Evolutionary conservation across 1,139 yeast species (phyloP), one percentile per base, ranked within the genome.

Genomic region (Sugiyamaella xylanicola): DNA sequence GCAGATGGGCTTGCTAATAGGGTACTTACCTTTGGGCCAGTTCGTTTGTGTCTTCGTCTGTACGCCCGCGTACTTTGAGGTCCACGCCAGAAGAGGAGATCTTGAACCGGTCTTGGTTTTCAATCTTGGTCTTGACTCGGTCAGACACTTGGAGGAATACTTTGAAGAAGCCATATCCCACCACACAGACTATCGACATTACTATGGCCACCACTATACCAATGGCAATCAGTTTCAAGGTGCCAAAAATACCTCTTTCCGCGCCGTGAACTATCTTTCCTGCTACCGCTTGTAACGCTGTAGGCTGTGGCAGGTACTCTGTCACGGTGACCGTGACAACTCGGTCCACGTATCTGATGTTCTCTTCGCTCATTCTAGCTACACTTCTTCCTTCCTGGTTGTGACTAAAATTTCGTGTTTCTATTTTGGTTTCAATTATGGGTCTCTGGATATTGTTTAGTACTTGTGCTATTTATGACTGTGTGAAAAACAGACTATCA

Each of bases 11-110:
- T n/a, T n/a, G n/a, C n/a, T n/a, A n/a, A n/a, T n/a, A 32, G 37
- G 22, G 20, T 25, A 55, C 62, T 27, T 41, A 59, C 62, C 54
- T 50, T 47, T 58, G 59, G 4, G 63, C 61, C 9, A 51, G 32
- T 15, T 48, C 56, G 25, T 54, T 40, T 27, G 48, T 48, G 21
- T 57, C 62, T 15, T 54, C 57, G 15, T 53, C 54, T 4, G 58
- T 43, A 8, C 50, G 46, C 20, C 55, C 44, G 17, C 45, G 51
- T n/a, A 60, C 56, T 17, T 51, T 46, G 32, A 60, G 11, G 19
- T 54, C 56, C 5, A 60, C 55, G 7, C 61, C 61, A 9, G 37
- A 53, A n/a, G 54, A 48, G 3, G 57, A 50, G 37, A 60, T 19
- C 54, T 48, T 46, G 56, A 59, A 52, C 43, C 55, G 50, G 32